Conservation (phyloP, 2,329 filamentous ascomycete genomes). For the Spiromastix sp. region DNA sequence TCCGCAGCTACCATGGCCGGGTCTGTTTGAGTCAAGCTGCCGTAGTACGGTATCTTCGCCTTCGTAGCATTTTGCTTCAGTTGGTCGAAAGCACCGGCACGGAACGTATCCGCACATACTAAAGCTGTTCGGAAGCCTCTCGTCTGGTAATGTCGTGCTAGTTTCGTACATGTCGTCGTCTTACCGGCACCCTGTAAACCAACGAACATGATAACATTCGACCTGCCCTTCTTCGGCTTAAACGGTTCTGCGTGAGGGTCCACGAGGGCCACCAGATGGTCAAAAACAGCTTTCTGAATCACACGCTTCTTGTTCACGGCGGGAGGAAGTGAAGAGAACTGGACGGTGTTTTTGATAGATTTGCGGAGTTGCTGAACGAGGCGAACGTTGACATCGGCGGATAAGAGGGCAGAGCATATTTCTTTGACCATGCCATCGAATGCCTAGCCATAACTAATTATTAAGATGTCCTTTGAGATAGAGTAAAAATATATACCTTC, state of each 20-base stretch:
- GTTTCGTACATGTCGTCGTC: constrained; percentile 95
- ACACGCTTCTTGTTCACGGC: constrained; percentile 97
- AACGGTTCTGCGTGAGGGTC: constrained; percentile 93
- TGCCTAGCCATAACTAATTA: no score
- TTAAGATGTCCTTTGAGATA: constrained; percentile 6
- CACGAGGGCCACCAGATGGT: constrained; percentile 90
- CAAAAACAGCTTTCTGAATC: constrained; percentile 95
- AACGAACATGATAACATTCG: constrained; percentile 99
- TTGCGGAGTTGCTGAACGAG: constrained; percentile 86
- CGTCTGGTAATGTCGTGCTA: constrained; percentile 88
- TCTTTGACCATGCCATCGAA: constrained; percentile 99
- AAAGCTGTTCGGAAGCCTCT: constrained; percentile 86
- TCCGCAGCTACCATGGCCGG: constrained; percentile 88
- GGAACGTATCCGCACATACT: constrained; percentile 96
- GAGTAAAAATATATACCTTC: constrained; percentile 50
- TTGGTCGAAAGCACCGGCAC: constrained; percentile 96
- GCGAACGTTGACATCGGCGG: constrained; percentile 94
- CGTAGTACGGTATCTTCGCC: constrained; percentile 98
- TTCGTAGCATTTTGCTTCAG: constrained; percentile 98
- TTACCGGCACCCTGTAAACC: constrained; percentile 96
- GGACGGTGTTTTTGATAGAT: constrained; percentile 81
- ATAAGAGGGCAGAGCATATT: constrained; percentile 88
- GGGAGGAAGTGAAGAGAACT: constrained; percentile 85
- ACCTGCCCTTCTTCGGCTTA: constrained; percentile 91
- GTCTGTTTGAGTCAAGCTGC: constrained; percentile 90